phyloP scores from a whole-genome alignment of 2,329 filamentous ascomycete species.

The Ophiostoma ips region DNA sequence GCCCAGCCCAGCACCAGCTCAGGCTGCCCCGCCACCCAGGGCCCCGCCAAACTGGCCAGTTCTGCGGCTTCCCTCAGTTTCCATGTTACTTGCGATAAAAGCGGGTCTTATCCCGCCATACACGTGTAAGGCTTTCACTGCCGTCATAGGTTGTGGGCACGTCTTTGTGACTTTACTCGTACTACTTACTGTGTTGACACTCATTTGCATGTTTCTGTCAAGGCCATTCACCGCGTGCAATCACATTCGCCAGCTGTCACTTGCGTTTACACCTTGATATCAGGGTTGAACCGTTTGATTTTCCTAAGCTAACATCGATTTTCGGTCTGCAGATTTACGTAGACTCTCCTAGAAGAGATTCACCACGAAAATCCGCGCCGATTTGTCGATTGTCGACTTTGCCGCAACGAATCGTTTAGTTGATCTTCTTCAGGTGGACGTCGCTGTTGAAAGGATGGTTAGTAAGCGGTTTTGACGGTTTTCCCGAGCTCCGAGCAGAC shows the following conservation, averaged over 20 bases:
- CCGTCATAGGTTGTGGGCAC: slow-evolving; percentile 7
- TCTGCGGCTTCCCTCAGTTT: slow-evolving; percentile 6
- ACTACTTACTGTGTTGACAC: no score
- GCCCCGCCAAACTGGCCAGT: slow-evolving; percentile 1
- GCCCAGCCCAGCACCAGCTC: no score
- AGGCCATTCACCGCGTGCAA: no score
- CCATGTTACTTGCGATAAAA: slow-evolving; percentile 2
- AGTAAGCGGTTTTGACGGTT: slow-evolving; percentile 5
- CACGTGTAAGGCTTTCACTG: not conserved
- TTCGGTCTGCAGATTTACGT: not conserved
- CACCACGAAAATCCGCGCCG: no score
- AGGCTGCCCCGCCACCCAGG: not conserved
- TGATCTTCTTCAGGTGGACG: slow-evolving; percentile 21
- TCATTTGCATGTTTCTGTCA: no score
- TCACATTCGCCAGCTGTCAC: not conserved
- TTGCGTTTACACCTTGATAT: not conserved
- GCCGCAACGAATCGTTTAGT: slow-evolving; percentile 11
- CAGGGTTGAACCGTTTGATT: not conserved
- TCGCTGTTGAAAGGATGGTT: slow-evolving; percentile 18
- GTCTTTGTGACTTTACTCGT: no score
- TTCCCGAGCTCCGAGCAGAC: no score
- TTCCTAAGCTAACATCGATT: not conserved
- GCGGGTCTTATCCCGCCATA: not conserved
- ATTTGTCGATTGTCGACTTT: not conserved
- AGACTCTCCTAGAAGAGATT: not conserved